Base-by-base conservation (phyloP, 192 early-diverging fungal species). In the Rhizoclosmatium globosum region DNA sequence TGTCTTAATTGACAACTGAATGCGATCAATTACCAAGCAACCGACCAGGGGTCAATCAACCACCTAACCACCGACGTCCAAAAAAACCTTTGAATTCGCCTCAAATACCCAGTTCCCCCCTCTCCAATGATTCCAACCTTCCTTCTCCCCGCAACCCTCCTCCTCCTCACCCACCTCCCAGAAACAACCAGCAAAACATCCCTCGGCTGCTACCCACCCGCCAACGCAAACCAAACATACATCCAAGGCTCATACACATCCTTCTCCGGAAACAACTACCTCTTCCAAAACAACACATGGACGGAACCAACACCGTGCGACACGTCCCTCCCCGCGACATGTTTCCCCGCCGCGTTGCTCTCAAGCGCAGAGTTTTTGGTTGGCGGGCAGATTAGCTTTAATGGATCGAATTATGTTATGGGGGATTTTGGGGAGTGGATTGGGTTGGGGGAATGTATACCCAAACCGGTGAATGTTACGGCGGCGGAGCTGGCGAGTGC, bases 191-290 rank as follows among this genome's bases (percentile, higher is more conserved):
- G 53, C 53, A 56, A 15, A 9, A 9, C 19, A 15, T 9, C 11
- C 19, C 11, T 46, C 11, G 69, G 48, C n/a, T 71, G 69, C 69
- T 71, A 39, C 69, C 69, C 69, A 19, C 21, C 47, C 7, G 47
- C 31, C 15, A 38, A 13, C 46, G 41, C 21, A 41, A 39, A 31
- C 15, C 4, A 23, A 23, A 57, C 47, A 2, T 71, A 56, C 53
- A 13, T 31, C 44, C 47, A 57, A 15, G 69, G 69, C 6, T 17
- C 46, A 17, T 56, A 71, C 50, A 48, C 69, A 13, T 17, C 47
- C 47, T 31, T 31, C n/a, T 9, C 6, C 50, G 50, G 50, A 13
- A 6, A 7, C 48, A 71, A 71, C 44, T 57, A 56, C n/a, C 3
- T 71, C n/a, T 17, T 71, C 19, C 7, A 47, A 13, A n/a, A 38